Evolutionary conservation across 2,329 filamentous ascomycete species (phyloP).

Genomic region (Alternaria atra): DNA sequence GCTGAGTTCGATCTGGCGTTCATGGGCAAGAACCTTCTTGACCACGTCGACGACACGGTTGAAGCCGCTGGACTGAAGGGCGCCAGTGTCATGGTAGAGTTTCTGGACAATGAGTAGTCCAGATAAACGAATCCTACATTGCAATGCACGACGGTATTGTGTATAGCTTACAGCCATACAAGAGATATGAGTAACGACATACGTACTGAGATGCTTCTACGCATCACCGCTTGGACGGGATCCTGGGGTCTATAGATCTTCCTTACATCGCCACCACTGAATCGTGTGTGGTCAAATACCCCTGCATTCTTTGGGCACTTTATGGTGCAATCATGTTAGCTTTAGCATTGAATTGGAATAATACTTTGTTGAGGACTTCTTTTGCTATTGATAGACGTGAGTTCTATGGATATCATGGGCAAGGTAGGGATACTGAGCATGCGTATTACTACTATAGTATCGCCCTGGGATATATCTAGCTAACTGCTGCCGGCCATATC

Average conservation of each 20-base stretch:
- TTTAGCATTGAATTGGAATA: background rate
- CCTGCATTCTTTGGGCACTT: conserved; percentile 17
- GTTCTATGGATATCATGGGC: background rate
- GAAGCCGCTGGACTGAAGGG: conserved; percentile 87
- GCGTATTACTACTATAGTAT: background rate
- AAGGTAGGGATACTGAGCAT: background rate
- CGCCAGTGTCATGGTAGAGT: conserved; percentile 95
- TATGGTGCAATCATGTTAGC: conserved; percentile 1
- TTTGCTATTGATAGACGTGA: background rate
- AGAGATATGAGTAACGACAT: background rate
- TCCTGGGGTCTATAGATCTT: conserved; percentile 19
- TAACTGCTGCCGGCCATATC: background rate
- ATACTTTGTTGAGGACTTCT: background rate
- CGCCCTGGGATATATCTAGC: background rate
- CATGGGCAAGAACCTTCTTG: conserved; percentile 87
- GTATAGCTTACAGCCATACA: background rate
- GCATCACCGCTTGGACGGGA: background rate
- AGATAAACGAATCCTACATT: background rate
- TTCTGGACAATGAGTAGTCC: conserved; percentile 52
- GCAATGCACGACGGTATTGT: background rate
- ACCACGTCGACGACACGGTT: conserved; percentile 76
- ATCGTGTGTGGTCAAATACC: conserved; percentile 17
- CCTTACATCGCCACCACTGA: conserved; percentile 6
- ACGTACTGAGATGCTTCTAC: conserved; percentile 4
- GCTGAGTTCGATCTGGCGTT: conserved; percentile 86